Conservation (phyloP, 805 yeast genomes). For the Wickerhamomyces silvicola region DNA sequence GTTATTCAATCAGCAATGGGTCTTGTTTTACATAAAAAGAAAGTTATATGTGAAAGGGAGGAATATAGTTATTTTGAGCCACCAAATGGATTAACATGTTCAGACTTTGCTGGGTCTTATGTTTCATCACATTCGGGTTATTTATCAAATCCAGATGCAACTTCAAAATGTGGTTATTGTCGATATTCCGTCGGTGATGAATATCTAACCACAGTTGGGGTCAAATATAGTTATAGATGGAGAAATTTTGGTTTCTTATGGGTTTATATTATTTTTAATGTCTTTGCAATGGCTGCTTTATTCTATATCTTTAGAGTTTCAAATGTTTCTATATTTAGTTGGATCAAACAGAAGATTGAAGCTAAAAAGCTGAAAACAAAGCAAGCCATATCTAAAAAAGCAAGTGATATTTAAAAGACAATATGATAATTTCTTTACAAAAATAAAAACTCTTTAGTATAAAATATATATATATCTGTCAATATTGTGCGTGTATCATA, state of each 20-base stretch:
- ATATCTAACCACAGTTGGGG: constrained; percentile 20
- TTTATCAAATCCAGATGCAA: constrained; percentile 40
- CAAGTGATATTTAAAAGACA: too few relatives aligned
- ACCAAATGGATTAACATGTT: constrained; percentile 55
- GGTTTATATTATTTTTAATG: constrained; percentile 34
- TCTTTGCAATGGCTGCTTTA: constrained; percentile 31
- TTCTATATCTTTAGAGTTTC: constrained; percentile 31
- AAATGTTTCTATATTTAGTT: background rate
- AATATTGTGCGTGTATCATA: too few relatives aligned
- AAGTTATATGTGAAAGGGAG: constrained; percentile 38
- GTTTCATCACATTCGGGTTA: constrained; percentile 45
- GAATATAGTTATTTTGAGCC: constrained; percentile 48
- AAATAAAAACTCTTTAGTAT: too few relatives aligned
- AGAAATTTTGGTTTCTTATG: constrained; percentile 54
- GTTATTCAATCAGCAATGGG: constrained; percentile 45
- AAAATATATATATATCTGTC: too few relatives aligned
- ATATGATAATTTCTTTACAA: too few relatives aligned
- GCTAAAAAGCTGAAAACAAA: background rate
- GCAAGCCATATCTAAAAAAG: too few relatives aligned
- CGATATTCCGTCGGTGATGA: constrained; percentile 32
- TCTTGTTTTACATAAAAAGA: constrained; percentile 39
- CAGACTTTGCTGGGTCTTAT: constrained; percentile 40
- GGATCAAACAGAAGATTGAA: background rate
- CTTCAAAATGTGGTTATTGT: constrained; percentile 37
- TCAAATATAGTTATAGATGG: constrained; percentile 45